Evolutionary conservation across 768 basidiomycete genomes (phyloP).

Genomic region (Boletus subparvulus): DNA sequence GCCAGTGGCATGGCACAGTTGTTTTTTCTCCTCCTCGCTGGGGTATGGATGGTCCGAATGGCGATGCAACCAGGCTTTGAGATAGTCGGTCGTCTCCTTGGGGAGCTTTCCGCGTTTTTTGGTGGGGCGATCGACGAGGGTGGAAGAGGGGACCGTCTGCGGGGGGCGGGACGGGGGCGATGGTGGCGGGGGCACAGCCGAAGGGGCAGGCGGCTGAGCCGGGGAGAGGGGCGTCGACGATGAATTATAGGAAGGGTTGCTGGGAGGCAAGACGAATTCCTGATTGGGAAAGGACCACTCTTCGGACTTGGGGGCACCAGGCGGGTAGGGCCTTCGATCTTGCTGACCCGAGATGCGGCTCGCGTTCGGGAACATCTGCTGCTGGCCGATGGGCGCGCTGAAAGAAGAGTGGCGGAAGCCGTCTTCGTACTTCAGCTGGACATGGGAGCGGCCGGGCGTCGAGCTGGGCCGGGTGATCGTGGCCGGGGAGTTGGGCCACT

Average conservation of each 20-base stretch:
- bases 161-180: conserved; percentile 52
- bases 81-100: conserved; percentile 86
- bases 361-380: conserved; percentile 59
- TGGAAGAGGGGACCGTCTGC: conserved; percentile 49
- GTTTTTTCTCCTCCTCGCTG: conserved; percentile 88
- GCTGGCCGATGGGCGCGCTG: conserved; percentile 52
- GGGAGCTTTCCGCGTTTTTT: conserved; percentile 87
- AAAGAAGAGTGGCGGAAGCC: conserved; percentile 66
- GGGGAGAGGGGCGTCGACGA: conserved; percentile 42
- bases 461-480: conserved; percentile 68
- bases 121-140: conserved; percentile 71
- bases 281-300: conserved; percentile 69
- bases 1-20: conserved; percentile 81
- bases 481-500: conserved; percentile 55
- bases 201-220: conserved; percentile 34
- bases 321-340: conserved; percentile 53
- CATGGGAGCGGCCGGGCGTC: conserved; percentile 52
- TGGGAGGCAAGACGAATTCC: conserved; percentile 50
- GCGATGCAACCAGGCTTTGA: conserved; percentile 85
- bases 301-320: conserved; percentile 55
- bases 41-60: conserved; percentile 90
- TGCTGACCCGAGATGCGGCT: conserved; percentile 72
- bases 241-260: conserved; percentile 26
- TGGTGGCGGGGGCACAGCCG: conserved; percentile 40
- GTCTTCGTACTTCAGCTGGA: conserved; percentile 71